Conservation (phyloP, 805 yeast species). For the Myxozyma udenii region DNA sequence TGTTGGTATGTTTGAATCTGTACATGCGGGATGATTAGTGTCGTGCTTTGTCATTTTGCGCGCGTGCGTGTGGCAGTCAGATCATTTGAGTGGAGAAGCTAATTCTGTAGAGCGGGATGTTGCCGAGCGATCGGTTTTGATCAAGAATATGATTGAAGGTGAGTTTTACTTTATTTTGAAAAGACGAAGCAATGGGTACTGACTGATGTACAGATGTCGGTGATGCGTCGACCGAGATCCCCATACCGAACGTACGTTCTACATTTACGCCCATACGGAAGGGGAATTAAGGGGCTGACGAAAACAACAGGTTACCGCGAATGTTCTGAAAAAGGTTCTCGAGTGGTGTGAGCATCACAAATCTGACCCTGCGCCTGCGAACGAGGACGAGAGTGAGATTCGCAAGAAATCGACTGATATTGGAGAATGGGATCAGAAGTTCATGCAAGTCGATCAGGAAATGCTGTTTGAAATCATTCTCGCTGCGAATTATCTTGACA, state of each 20-base stretch:
- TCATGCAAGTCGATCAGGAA: conserved; percentile 82
- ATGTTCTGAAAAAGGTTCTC: conserved; percentile 82
- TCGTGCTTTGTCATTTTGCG: background rate
- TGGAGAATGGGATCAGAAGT: conserved; percentile 93
- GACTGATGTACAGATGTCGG: conserved; percentile 36
- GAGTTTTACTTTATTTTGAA: conserved; percentile 34
- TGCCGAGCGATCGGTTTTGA: conserved; percentile 79
- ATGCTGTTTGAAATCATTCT: conserved; percentile 49
- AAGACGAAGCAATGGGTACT: background rate
- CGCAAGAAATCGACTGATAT: conserved; percentile 75
- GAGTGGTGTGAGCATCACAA: conserved; percentile 97
- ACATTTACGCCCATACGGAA: background rate
- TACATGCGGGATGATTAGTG: background rate
- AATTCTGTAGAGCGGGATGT: conserved; percentile 51
- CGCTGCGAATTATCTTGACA: conserved; percentile 49
- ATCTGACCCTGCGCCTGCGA: conserved; percentile 59
- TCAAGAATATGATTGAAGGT: conserved; percentile 84
- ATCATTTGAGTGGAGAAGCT: background rate
- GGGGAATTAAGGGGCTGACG: background rate
- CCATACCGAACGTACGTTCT: conserved; percentile 77
- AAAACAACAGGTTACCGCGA: conserved; percentile 45
- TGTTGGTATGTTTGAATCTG: conserved; percentile 49
- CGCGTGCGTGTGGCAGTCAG: background rate
- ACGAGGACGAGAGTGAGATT: conserved; percentile 74
- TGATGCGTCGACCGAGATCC: conserved; percentile 70